Evolutionary conservation across 2,329 filamentous ascomycete species (phyloP), one percentile per base, ranked within the genome.

Genomic region (Cladobotryum protrusum): DNA sequence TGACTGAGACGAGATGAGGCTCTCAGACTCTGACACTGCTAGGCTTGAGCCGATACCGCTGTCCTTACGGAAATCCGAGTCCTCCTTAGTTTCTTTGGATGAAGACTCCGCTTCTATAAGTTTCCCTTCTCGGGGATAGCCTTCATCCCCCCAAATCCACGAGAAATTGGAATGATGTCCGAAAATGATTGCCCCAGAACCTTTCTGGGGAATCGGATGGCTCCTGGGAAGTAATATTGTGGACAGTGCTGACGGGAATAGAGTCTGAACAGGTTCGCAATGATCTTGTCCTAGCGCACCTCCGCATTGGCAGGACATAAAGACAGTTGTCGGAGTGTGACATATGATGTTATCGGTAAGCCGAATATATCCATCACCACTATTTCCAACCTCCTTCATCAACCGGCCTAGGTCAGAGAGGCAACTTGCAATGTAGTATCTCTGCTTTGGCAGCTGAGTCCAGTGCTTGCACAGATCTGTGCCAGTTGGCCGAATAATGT

Each of bases 401-500:
- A 46, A 29, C 18, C 41, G 13, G 7, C 3, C 13, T 8, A 52
- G 20, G 32, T 55, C 50, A 11, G 48, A 50, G n/a, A 54, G 29
- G 17, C 36, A 46, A 7, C 9, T 29, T 14, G 53, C 15, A n/a
- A 47, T 32, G 12, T 49, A 52, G 32, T 55, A 55, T 8, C 43
- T 19, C 5, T 49, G 12, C 32, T 42, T 51, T 12, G 53, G 53
- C 15, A 55, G 11, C 12, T 45, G 19, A 3, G 39, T 19, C 53
- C 53, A 55, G 18, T 40, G 40, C 12, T 33, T 8, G 32, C 46
- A 48, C 8, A 43, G 13, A 36, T 24, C 11, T 7, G 17, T 9
- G 9, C 29, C 29, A 33, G 15, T n/a, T 14, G 56, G 55, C 14
- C 24, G 17, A 17, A 60, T 56, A 8, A 60, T 20, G 6, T 59